These are phyloP conservation scores for Dryas alaskensis DNA, from an alignment of 306 rosid species.

Conservation along the genomic window DNA sequence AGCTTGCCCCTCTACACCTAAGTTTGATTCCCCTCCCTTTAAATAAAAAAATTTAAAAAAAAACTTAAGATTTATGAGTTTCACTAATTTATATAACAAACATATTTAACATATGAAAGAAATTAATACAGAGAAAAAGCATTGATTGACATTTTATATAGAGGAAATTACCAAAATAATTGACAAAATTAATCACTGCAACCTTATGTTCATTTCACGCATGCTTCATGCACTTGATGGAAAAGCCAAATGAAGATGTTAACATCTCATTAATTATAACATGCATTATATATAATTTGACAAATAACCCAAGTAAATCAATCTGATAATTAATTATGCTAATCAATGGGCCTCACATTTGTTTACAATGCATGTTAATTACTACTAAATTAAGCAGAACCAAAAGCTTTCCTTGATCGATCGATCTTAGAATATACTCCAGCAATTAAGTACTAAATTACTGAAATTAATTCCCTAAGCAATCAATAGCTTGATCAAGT, in stretches of 20 bases:
- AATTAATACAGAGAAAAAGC: no score
- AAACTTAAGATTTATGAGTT: no score
- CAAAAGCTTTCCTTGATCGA: conserved; percentile 40
- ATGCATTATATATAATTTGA: neutral
- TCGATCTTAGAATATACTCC: conserved; percentile 11
- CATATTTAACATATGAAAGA: no score
- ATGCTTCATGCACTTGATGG: neutral
- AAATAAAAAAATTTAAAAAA: no score
- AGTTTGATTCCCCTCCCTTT: no score
- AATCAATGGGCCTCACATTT: neutral
- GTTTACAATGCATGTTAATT: neutral
- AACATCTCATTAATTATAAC: neutral
- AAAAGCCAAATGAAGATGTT: neutral
- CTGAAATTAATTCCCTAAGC: neutral
- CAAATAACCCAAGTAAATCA: neutral
- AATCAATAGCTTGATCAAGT: conserved; percentile 49
- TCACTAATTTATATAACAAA: no score
- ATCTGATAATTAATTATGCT: conserved; percentile 1
- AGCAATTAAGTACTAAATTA: neutral
- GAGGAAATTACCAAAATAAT: no score
- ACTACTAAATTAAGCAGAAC: conserved; percentile 18
- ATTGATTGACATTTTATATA: no score
- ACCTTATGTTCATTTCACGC: neutral
- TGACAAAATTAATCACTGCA: no score
- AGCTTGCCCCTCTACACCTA: no score